Conservation (phyloP, 495 filamentous ascomycete species). For the Jackrogersella minutella region DNA sequence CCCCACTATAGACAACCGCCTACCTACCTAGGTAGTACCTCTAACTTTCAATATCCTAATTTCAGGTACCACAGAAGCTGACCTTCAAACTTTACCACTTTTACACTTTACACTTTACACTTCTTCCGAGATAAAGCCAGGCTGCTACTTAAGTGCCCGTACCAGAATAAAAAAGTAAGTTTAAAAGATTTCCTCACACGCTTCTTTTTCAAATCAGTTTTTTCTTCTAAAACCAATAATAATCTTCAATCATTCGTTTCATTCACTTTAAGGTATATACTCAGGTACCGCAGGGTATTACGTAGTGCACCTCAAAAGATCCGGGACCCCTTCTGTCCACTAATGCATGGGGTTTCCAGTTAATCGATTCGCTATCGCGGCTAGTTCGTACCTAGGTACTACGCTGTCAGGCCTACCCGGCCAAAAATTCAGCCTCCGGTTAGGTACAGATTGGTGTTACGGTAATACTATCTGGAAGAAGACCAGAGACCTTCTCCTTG, state of each 20-base stretch:
- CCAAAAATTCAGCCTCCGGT: conserved; percentile 42
- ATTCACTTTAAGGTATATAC: background rate
- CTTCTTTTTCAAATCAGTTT: no score
- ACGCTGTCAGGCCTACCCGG: conserved; percentile 32
- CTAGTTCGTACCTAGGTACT: conserved; percentile 32
- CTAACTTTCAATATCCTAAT: conserved; percentile 15
- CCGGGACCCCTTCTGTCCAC: conserved; percentile 32
- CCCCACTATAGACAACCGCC: conserved; percentile 23
- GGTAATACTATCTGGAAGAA: conserved; percentile 16
- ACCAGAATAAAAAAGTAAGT: no score
- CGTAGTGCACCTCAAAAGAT: conserved; percentile 35
- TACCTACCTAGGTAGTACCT: no score
- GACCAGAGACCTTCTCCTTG: conserved; percentile 4
- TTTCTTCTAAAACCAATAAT: no score
- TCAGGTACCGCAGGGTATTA: conserved; percentile 37
- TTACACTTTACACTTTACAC: no score
- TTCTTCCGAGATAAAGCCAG: no score
- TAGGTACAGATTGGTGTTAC: conserved; percentile 32
- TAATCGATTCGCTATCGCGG: conserved; percentile 30
- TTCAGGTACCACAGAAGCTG: conserved; percentile 27
- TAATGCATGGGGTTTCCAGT: conserved; percentile 36
- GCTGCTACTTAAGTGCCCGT: no score
- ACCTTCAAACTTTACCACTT: background rate
- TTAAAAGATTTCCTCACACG: no score
- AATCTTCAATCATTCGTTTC: background rate